Evolutionary conservation across 2,329 filamentous ascomycete genomes (phyloP).

Genomic region (Neurospora sp.): DNA sequence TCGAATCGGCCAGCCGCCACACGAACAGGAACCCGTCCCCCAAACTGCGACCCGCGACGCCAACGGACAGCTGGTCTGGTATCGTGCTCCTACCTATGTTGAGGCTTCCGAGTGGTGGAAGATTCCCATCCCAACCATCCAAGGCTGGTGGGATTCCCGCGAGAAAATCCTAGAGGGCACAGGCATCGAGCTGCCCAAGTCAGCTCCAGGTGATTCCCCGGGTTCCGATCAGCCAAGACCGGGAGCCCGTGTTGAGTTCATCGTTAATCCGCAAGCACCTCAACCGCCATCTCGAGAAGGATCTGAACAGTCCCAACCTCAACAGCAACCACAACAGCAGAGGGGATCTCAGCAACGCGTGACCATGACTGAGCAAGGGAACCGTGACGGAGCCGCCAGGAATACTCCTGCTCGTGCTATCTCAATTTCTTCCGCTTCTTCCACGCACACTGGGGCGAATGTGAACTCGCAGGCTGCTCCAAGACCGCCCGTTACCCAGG

Average conservation of each 20-base stretch:
- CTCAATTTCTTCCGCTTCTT: not conserved
- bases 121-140: conserved; percentile 13
- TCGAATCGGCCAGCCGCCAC: conserved; percentile 11
- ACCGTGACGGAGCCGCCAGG: not conserved
- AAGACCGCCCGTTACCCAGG: not conserved
- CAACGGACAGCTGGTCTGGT: conserved; percentile 12
- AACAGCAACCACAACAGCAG: no score
- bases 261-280: not conserved
- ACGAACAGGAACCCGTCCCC: conserved; percentile 10
- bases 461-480: not conserved
- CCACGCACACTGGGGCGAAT: not conserved
- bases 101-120: conserved; percentile 14
- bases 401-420: not conserved
- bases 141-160: conserved; percentile 14
- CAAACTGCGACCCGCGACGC: conserved; percentile 9
- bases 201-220: not conserved
- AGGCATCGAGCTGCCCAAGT: conserved; percentile 11
- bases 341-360: not conserved
- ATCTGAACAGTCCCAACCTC: not conserved
- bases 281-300: not conserved
- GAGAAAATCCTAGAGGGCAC: conserved; percentile 15
- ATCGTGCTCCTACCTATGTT: conserved; percentile 13
- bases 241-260: not conserved
- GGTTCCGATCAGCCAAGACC: not conserved
- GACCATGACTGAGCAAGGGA: not conserved